phyloP scores from a whole-genome alignment of 2,329 filamentous ascomycete species.

The Pseudocercospora macadamiae region DNA sequence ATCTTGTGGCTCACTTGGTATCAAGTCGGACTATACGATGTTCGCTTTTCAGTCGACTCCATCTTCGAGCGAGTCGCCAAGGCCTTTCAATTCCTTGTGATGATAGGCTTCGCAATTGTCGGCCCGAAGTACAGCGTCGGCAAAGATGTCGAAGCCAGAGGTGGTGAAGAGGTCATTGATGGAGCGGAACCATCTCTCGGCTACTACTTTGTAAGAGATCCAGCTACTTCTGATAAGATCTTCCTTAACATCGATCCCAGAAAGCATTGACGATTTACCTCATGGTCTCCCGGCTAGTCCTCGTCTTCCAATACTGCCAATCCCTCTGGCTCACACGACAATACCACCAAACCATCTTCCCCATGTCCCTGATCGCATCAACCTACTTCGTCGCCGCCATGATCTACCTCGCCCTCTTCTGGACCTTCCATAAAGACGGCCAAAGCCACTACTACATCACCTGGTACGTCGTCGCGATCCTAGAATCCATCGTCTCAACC shows the following conservation, averaged over 20 bases:
- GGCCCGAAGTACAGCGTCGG: constrained; percentile 48
- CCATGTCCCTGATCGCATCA: constrained; percentile 39
- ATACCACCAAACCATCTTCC: constrained; percentile 36
- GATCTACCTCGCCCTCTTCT: constrained; percentile 39
- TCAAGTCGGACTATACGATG: constrained; percentile 65
- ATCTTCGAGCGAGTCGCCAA: constrained; percentile 65
- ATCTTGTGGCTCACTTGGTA: constrained; percentile 72
- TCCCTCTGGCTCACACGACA: constrained; percentile 40
- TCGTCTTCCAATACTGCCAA: constrained; percentile 44
- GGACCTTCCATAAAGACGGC: constrained; percentile 29
- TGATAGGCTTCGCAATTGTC: constrained; percentile 67
- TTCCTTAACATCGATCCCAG: neutral
- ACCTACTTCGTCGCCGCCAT: constrained; percentile 40
- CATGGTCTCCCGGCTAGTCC: constrained; percentile 42
- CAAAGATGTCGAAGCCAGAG: constrained; percentile 42
- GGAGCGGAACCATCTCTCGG: constrained; percentile 35
- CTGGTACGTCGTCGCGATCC: constrained; percentile 55
- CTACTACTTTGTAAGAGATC: constrained; percentile 40
- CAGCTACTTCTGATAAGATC: no score
- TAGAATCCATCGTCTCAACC: constrained; percentile 38
- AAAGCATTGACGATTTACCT: constrained; percentile 42
- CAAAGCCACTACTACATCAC: constrained; percentile 45
- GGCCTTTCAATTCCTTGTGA: constrained; percentile 63
- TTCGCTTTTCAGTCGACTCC: constrained; percentile 66
- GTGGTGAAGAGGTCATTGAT: constrained; percentile 39